A percentile compares a stretch with the other conserved stretches of the same genome.
Conservation (phyloP, 352 stramenopile genomes). For the Pythium brachiatum region DNA sequence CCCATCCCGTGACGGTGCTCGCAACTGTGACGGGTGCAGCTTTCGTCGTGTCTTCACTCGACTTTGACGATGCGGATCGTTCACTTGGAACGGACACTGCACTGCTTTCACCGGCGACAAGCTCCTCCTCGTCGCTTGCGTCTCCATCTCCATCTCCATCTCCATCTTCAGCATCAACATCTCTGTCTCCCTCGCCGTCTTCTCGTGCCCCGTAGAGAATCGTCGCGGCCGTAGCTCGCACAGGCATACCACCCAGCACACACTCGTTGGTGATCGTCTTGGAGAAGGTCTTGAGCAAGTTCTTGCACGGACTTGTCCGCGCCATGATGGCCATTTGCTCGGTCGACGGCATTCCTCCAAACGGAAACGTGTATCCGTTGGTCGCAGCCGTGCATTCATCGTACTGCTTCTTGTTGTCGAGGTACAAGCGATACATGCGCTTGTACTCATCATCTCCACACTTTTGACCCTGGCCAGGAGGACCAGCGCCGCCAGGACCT, state of each 20-base stretch:
- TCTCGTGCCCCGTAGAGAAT: slow-evolving; percentile 15
- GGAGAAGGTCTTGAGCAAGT: slow-evolving; percentile 16
- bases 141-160: background rate
- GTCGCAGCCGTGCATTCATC: slow-evolving; percentile 19
- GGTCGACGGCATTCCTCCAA: slow-evolving; percentile 19
- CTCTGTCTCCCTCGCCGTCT: background rate
- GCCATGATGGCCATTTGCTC: slow-evolving; percentile 22
- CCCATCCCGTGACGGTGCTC: background rate
- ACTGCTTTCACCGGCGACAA: background rate
- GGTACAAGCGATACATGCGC: slow-evolving; percentile 18
- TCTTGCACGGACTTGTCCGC: slow-evolving; percentile 17
- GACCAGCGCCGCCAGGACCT: background rate
- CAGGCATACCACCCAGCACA: slow-evolving; percentile 15
- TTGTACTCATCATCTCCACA: slow-evolving; percentile 4
- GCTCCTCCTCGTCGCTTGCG: background rate
- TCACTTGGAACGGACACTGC: background rate
- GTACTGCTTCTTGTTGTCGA: slow-evolving; percentile 24
- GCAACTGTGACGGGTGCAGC: background rate
- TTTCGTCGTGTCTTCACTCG: background rate
- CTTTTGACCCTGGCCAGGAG: background rate
- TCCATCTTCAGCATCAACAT: background rate
- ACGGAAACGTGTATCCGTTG: slow-evolving; percentile 26
- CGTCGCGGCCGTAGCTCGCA: slow-evolving; percentile 21
- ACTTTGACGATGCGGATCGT: background rate
- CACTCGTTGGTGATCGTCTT: slow-evolving; percentile 23